A percentile compares a stretch with the other conserved stretches of the same genome.
These are phyloP conservation scores for Aspergillus bombycis DNA, from an alignment of 2,329 filamentous ascomycete species.

Conservation along the genomic window DNA sequence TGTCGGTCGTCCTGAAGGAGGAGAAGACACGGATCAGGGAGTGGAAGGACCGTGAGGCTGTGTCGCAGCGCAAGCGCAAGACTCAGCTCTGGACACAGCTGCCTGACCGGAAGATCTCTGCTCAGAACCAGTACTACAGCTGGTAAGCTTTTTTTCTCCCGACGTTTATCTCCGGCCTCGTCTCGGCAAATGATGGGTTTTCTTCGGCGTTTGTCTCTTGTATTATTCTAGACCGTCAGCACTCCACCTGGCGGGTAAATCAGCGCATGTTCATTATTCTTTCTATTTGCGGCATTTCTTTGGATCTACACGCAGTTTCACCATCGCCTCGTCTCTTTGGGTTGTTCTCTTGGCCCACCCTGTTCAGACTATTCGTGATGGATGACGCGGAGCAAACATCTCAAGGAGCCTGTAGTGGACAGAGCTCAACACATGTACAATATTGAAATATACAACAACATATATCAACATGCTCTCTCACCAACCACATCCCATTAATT, in stretches of 20 bases:
- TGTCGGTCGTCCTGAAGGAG: slow-evolving; percentile 86
- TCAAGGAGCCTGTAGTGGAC: slow-evolving; percentile 1
- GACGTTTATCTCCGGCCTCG: not conserved
- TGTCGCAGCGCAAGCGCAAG: slow-evolving; percentile 72
- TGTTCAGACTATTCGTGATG: not conserved
- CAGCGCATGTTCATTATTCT: slow-evolving; percentile 2
- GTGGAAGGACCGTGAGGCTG: slow-evolving; percentile 75
- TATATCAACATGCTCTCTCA: slow-evolving; percentile 2
- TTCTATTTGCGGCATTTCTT: slow-evolving; percentile 6
- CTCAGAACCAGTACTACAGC: slow-evolving; percentile 85
- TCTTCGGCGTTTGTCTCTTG: slow-evolving; percentile 1
- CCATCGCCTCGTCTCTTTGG: not conserved
- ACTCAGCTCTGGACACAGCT: slow-evolving; percentile 84
- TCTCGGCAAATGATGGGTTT: not conserved
- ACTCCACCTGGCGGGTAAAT: slow-evolving; percentile 1
- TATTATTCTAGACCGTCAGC: slow-evolving; percentile 10
- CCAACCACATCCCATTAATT: not conserved
- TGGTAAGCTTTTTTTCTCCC: slow-evolving; percentile 63
- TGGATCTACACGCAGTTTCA: not conserved
- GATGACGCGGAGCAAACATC: not conserved
- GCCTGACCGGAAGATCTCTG: slow-evolving; percentile 80
- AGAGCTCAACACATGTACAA: slow-evolving; percentile 13
- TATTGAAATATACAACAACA: slow-evolving; percentile 19
- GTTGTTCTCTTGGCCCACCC: not conserved
- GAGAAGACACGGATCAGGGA: slow-evolving; percentile 85